phyloP scores from a whole-genome alignment of 108 stramenopile species.

The Skeletonema tropicum region DNA sequence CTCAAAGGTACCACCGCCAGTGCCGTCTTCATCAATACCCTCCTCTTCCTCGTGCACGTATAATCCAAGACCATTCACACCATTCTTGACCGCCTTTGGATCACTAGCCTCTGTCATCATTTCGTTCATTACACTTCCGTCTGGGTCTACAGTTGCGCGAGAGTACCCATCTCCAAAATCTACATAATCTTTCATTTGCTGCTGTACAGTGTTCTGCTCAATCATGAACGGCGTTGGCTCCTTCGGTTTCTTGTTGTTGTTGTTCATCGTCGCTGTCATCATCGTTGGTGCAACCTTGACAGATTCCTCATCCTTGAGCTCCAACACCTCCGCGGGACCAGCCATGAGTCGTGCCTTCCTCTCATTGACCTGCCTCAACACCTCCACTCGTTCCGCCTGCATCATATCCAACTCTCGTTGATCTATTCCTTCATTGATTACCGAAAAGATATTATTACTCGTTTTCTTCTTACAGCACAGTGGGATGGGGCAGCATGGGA shows the following conservation, averaged over 20 bases:
- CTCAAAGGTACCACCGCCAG: background rate
- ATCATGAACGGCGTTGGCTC: background rate
- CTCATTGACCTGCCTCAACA: constrained; percentile 31
- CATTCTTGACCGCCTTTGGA: background rate
- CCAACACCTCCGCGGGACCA: constrained; percentile 35
- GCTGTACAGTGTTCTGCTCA: constrained; percentile 4
- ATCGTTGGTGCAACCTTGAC: background rate
- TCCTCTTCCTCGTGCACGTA: background rate
- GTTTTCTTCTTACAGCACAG: constrained; percentile 40
- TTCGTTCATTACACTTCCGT: constrained; percentile 16
- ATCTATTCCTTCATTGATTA: constrained; percentile 49
- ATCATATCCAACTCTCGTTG: constrained; percentile 43
- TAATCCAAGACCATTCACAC: constrained; percentile 1
- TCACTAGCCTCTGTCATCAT: constrained; percentile 23
- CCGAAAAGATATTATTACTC: constrained; percentile 36
- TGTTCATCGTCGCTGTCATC: background rate
- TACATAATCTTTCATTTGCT: constrained; percentile 5
- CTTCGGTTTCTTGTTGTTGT: background rate
- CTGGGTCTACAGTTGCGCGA: constrained; percentile 16
- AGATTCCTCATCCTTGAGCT: constrained; percentile 18
- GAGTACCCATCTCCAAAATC: constrained; percentile 10
- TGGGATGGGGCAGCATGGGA: constrained; percentile 38
- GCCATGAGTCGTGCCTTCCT: constrained; percentile 30
- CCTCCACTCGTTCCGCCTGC: constrained; percentile 35
- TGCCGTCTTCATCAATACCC: constrained; percentile 7